These are phyloP conservation scores for Capsicum rhomboideum DNA, from an alignment of 257 asterid genomes.

Conservation along the genomic window DNA sequence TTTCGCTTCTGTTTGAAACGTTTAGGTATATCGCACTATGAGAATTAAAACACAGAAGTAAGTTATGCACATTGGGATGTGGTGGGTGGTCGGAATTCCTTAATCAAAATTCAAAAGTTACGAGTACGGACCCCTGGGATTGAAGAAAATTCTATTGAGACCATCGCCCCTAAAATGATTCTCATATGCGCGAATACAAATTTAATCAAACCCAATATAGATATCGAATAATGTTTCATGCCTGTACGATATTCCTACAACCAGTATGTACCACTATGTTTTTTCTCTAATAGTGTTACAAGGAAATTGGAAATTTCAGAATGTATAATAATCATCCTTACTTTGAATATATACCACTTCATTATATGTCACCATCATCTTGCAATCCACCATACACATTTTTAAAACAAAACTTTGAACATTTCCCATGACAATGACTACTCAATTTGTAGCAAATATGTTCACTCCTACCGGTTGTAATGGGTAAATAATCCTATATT, in stretches of 20 bases:
- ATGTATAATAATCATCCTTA: neutral
- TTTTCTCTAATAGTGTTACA: neutral
- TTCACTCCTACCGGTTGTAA: neutral
- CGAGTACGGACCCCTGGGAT: fast-evolving
- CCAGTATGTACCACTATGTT: neutral
- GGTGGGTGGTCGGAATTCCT: neutral
- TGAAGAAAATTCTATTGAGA: neutral
- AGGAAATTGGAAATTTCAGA: neutral
- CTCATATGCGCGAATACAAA: neutral
- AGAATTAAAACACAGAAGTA: no score
- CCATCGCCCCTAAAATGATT: fast-evolving
- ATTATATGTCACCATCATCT: neutral
- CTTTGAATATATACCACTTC: neutral
- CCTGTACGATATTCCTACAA: neutral
- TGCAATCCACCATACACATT: neutral
- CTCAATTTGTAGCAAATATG: neutral
- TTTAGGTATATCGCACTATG: no score
- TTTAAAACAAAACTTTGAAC: neutral
- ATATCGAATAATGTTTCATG: neutral
- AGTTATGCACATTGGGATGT: no score
- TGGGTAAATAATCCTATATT: neutral
- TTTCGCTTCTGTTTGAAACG: no score
- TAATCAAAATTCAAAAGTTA: neutral
- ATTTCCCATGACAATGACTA: neutral
- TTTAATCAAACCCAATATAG: neutral